Evolutionary conservation across 1,284 basidiomycete genomes (phyloP).

Genomic region (Microbotryum lychnidis-dioicae): DNA sequence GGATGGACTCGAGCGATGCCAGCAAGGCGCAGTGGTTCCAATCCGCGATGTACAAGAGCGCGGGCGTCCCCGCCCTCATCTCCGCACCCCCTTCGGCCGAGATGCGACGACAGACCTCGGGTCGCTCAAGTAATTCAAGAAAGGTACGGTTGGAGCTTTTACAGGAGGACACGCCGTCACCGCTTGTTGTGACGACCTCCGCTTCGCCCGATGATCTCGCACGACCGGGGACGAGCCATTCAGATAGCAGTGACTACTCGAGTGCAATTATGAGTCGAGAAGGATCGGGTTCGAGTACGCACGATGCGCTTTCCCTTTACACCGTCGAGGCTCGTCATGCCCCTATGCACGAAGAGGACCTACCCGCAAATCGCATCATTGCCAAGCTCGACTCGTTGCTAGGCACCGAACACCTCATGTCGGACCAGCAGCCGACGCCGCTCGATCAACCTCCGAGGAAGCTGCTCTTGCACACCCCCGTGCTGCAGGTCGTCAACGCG

Average conservation of each 20-base stretch:
- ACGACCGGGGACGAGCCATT: neutral
- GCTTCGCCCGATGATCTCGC: neutral
- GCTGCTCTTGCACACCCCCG: conserved; percentile 71
- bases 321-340: neutral
- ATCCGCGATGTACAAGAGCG: neutral
- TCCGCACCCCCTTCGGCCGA: conserved; percentile 5
- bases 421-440: neutral
- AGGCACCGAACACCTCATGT: neutral
- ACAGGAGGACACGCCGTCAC: neutral
- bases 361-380: conserved; percentile 21
- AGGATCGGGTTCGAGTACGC: neutral
- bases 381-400: conserved; percentile 26
- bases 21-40: neutral
- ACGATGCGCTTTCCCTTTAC: neutral
- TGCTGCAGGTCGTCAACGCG: conserved; percentile 85
- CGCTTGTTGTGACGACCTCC: neutral
- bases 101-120: conserved; percentile 11
- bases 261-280: neutral
- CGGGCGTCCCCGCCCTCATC: too few relatives aligned
- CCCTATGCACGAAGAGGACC: conserved; percentile 3
- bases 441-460: conserved; percentile 80
- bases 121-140: neutral
- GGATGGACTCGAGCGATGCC: neutral
- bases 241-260: neutral
- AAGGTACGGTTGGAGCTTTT: neutral